Base-by-base conservation (phyloP, 768 basidiomycete genomes). In the Terana coerulea region DNA sequence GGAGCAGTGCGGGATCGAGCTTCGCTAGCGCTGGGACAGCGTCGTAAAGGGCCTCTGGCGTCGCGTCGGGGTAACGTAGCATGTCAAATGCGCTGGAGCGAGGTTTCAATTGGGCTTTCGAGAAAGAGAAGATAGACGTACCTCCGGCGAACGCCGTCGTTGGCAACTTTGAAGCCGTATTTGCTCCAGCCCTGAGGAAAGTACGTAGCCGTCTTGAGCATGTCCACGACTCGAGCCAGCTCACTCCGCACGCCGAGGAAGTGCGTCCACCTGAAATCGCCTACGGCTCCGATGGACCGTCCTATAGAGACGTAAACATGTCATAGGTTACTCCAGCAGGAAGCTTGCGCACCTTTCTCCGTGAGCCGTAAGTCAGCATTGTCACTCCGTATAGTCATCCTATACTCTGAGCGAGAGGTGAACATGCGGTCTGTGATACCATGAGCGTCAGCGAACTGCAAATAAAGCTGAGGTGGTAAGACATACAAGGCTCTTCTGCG, bases 311-410 rank as follows among this genome's bases (percentile, higher is more conserved):
- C n/a, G n/a, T n/a, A n/a, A n/a, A n/a, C n/a, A n/a, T n/a, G n/a
- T n/a, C n/a, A n/a, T n/a, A n/a, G n/a, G n/a, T n/a, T n/a, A n/a
- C n/a, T n/a, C n/a, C n/a, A n/a, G n/a, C n/a, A n/a, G n/a, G n/a
- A 49, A 11, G 28, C 7, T 30, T 3, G 2, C 46, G 36, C 30
- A 78, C 90, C 92, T 67, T 83, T 84, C 59, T 80, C 79, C 0
- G 93, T 95, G 52, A 95, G 69, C 40, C 93, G 77, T 46, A 83
- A 42, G 68, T 95, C 93, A 2, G 93, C 93, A 56, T 95, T 95
- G 67, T 95, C 93, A 46, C 87, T 85, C 45, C 93, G 76, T 36
- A 95, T 77, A 0, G 84, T 84, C 81, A 95, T 85, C 21, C 93
- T 82, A 63, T 92, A 95, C 61, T 95, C 93, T 14, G 88, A 91